Evolutionary conservation across 345 rosid genomes (phyloP).

Genomic region (Dimocarpus longan): DNA sequence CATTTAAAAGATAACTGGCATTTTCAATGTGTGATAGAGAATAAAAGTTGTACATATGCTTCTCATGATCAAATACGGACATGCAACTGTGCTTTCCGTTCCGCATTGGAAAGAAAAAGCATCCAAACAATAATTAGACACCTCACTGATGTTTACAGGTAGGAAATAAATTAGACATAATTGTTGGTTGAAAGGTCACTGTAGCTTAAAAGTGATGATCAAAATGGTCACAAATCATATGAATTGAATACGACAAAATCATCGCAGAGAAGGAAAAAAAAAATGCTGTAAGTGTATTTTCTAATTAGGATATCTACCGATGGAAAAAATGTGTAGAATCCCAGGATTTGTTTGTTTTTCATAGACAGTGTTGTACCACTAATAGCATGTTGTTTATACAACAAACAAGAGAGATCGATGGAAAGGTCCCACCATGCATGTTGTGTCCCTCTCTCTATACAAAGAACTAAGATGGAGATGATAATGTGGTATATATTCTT

Average conservation of each 20-base stretch:
- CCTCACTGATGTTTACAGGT: constrained; percentile 15
- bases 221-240: neutral
- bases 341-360: too few relatives aligned
- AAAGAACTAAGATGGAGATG: too few relatives aligned
- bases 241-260: neutral
- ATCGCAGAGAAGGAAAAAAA: neutral
- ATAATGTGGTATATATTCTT: too few relatives aligned
- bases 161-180: constrained; percentile 25
- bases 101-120: neutral
- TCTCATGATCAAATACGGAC: neutral
- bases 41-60: constrained; percentile 10
- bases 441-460: too few relatives aligned
- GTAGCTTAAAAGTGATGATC: constrained; percentile 23
- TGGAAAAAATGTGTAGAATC: neutral
- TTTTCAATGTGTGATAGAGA: constrained; percentile 11
- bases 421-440: too few relatives aligned
- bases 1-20: constrained; percentile 5
- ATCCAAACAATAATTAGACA: constrained; percentile 16
- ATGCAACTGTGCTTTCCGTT: too few relatives aligned
- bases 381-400: too few relatives aligned
- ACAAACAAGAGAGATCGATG: too few relatives aligned
- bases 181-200: constrained; percentile 37
- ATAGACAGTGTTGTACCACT: too few relatives aligned
- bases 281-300: neutral
- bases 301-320: neutral